Evolutionary conservation across 202 grass and related monocot species (phyloP), one percentile per base, ranked within the genome.

Genomic region (Elaeis oleifera): DNA sequence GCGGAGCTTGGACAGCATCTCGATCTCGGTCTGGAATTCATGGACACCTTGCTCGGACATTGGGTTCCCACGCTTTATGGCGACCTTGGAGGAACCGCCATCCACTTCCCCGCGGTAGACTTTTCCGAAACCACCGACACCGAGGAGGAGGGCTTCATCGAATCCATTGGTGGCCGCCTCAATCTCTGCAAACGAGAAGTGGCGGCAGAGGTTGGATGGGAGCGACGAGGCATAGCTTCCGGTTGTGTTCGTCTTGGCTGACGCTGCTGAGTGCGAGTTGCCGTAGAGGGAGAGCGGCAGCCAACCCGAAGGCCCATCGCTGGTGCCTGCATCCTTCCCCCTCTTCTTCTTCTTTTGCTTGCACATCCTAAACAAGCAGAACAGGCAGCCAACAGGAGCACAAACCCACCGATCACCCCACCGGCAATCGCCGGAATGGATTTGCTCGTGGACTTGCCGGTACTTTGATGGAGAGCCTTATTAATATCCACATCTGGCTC

Each of bases 1-100:
- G 0, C 89, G 70, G 49, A 94, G 81, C 74, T 84, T 84, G 2
- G 84, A 94, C 26, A 94, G 6, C 89, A 88, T 78, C 51, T 87
- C 88, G 16, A 87, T 91, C 68, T 91, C 88, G 6, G 77, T 91
- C 51, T 81, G 80, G 51, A 87, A 91, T 70, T 91, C 83, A 16
- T 91, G 83, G 3, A 84, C 28, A 3, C 88, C 88, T 61, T 92
- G 88, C 29, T 84, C 58, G 0, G 88, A 87, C 60, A 69, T 54
- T 5, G 89, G 81, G 23, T 94, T 94, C 6, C 78, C 70, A 27
- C 81, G 81, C 66, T 95, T 95, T 54, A 95, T 88, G 15, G 89
- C 89, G 20, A 95, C 76, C 62, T 76, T 88, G 0, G 36, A 75
- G 25, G 61, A 65, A 0, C 84, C 79, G 15, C 29, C 52, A 26